phyloP scores from a whole-genome alignment of 1,284 basidiomycete species.

The Austroboletus niveus region DNA sequence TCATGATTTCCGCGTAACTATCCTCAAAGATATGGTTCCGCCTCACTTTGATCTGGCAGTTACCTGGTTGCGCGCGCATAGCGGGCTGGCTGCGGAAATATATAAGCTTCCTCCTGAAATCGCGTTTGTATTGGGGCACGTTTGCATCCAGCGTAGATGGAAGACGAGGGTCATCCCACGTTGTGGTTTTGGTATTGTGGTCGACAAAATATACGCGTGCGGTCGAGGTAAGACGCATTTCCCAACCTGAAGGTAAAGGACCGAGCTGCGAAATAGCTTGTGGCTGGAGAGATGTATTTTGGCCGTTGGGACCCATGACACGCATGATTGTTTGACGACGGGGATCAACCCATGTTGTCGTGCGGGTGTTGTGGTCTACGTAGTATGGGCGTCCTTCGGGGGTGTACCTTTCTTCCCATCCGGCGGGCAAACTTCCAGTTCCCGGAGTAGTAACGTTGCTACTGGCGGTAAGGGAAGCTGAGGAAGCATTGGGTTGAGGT shows the following conservation, averaged over 20 bases:
- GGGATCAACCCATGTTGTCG: constrained; percentile 95
- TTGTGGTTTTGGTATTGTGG: constrained; percentile 97
- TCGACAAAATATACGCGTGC: constrained; percentile 96
- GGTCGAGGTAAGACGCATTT: constrained; percentile 94
- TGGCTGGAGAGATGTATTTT: constrained; percentile 78
- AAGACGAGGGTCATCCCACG: constrained; percentile 93
- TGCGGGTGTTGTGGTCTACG: constrained; percentile 92
- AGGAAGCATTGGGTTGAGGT: constrained; percentile 31
- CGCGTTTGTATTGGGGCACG: constrained; percentile 96
- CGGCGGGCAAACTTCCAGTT: constrained; percentile 80
- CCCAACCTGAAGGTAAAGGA: constrained; percentile 92
- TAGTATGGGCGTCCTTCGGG: constrained; percentile 94
- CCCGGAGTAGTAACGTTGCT: constrained; percentile 72
- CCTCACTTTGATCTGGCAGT: constrained; percentile 93
- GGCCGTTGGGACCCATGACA: constrained; percentile 86
- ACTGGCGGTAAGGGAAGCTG: constrained; percentile 47
- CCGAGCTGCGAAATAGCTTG: constrained; percentile 90
- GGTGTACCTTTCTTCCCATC: constrained; percentile 96
- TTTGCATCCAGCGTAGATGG: constrained; percentile 84
- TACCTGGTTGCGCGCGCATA: constrained; percentile 84
- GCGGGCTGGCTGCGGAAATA: constrained; percentile 96
- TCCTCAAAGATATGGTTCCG: constrained; percentile 95
- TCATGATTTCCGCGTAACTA: constrained; percentile 95
- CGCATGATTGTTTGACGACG: constrained; percentile 87
- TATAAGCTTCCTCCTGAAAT: constrained; percentile 93